Evolutionary conservation across 2,329 filamentous ascomycete genomes (phyloP).

Genomic region (Sodiomyces alkalinus): DNA sequence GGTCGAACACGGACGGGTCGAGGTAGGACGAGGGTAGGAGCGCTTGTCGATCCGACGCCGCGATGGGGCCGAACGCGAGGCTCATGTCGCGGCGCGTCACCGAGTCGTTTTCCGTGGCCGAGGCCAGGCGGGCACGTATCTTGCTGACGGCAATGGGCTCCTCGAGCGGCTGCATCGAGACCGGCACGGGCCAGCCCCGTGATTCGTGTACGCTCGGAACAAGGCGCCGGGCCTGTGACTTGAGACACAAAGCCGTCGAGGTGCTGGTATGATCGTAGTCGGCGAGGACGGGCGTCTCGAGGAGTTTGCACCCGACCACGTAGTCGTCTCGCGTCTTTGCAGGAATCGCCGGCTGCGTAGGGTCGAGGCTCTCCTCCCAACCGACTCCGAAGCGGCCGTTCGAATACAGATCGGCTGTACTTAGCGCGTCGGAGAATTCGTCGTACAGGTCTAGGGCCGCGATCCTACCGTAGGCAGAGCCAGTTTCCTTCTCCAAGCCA

Average conservation of each 20-base stretch:
- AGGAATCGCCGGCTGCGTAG: slow-evolving; percentile 42
- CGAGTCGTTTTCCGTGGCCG: slow-evolving; percentile 7
- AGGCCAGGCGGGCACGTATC: slow-evolving; percentile 22
- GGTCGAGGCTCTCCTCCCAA: slow-evolving; percentile 40
- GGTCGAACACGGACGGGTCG: slow-evolving; percentile 63
- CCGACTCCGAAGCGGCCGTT: slow-evolving; percentile 27
- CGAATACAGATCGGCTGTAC: slow-evolving; percentile 49
- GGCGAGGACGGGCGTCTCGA: slow-evolving; percentile 26
- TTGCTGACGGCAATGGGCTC: slow-evolving; percentile 18
- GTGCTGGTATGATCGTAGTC: slow-evolving; percentile 16
- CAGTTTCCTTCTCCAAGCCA: slow-evolving; percentile 9
- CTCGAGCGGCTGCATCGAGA: slow-evolving; percentile 10
- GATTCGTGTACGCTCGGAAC: not conserved
- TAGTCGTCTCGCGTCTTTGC: slow-evolving; percentile 33
- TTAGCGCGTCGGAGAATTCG: slow-evolving; percentile 42
- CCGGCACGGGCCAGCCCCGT: not conserved
- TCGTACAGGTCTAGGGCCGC: slow-evolving; percentile 34
- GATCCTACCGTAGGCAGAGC: slow-evolving; percentile 14
- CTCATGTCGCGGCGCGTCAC: slow-evolving; percentile 38
- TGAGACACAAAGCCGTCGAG: slow-evolving; percentile 17
- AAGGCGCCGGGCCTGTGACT: slow-evolving; percentile 14
- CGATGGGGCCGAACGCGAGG: slow-evolving; percentile 45
- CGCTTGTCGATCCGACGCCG: slow-evolving; percentile 28
- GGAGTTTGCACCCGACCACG: slow-evolving; percentile 27
- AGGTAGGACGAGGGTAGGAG: slow-evolving; percentile 26